phyloP scores from a whole-genome alignment of 1,284 basidiomycete genomes.

The Ceratobasidium theobromae region DNA sequence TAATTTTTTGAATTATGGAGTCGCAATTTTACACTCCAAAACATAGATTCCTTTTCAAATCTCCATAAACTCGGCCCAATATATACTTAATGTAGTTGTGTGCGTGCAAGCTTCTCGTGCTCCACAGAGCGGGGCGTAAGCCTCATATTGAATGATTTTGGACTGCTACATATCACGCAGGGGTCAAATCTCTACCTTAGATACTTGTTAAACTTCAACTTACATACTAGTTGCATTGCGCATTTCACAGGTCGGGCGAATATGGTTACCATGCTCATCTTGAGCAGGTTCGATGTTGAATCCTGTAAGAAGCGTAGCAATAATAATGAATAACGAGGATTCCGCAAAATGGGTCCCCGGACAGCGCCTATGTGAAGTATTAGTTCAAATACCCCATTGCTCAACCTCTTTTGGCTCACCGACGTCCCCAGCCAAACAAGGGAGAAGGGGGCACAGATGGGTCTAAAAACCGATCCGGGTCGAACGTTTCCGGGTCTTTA shows the following conservation, averaged over 20 bases:
- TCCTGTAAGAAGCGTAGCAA: neutral
- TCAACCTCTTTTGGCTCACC: neutral
- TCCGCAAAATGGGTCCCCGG: neutral
- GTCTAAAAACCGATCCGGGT: conserved; percentile 26
- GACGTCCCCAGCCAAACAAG: conserved; percentile 15
- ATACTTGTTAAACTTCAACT: neutral
- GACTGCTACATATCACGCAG: neutral
- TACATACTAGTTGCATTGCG: neutral
- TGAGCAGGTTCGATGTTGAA: neutral
- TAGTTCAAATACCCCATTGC: neutral
- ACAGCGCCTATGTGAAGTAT: neutral
- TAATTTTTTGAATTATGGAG: no score
- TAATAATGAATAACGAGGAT: neutral
- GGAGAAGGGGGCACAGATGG: conserved; percentile 2
- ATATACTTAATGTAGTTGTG: no score
- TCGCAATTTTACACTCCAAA: no score
- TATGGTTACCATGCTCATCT: neutral
- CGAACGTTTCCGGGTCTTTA: conserved; percentile 6
- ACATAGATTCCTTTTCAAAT: no score
- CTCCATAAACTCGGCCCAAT: no score
- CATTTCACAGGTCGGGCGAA: neutral
- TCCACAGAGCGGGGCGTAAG: neutral
- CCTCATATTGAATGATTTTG: neutral
- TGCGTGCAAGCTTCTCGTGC: no score
- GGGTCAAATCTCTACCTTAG: neutral